Base-by-base conservation (phyloP, 495 filamentous ascomycete genomes). In the Aspergillus leporis region DNA sequence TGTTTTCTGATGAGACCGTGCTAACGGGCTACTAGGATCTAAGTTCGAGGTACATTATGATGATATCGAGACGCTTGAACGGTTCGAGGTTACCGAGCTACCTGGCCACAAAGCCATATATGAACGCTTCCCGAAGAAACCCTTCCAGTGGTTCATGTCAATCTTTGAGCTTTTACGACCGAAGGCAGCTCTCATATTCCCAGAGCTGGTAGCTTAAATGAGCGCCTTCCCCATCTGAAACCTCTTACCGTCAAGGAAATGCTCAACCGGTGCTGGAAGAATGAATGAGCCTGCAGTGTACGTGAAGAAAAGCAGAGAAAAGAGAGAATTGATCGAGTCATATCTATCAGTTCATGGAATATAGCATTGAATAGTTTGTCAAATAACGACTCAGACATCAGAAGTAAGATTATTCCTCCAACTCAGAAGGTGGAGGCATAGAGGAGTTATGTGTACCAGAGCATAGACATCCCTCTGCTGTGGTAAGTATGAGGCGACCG, bases 21-120 rank as follows among this genome's bases (percentile, higher is more conserved):
- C 18, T 55, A 34, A 50, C 41, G 5, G 28, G 14, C 23, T 25
- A 31, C 4, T 19, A 75, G 76, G 71, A 12, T 52, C 59, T 36
- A 75, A 78, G 63, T 79, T 81, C 60, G 60, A 64, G 10, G 68
- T 80, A 14, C 31, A 41, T 14, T 70, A 80, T 50, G 78, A 82
- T 60, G 23, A 28, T 21, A 9, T 74, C 0, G 76, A 78, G 36
- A 77, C 74, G 52, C 56, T 82, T 28, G 62, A 66, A 53, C 53
- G 14, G 13, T 75, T 71, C 25, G 57, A 76, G 40, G 58, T 70
- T 5, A 78, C 77, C 4, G 77, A 80, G 56, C 62, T 82, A n/a
- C 77, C 78, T 0, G 48, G 55, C 1, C 73, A 81, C 8, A 51
- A 45, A 0, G 28, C 65, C 0, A 18, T 73, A 16, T 79, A 78